phyloP scores from a whole-genome alignment of 2,329 filamentous ascomycete species.

The Stenocarpella maydis region DNA sequence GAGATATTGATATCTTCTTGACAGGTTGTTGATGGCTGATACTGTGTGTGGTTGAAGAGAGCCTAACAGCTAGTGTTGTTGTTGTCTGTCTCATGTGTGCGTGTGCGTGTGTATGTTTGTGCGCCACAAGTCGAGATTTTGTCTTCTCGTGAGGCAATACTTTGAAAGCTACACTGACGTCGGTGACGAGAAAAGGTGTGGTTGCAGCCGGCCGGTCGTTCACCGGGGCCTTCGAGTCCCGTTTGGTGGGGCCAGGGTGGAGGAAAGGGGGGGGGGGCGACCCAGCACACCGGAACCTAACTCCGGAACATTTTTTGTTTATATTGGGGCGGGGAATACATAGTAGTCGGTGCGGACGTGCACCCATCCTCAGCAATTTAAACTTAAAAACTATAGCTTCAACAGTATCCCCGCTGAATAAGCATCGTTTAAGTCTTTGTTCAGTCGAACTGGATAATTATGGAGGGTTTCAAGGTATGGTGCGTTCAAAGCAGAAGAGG shows the following conservation, averaged over 20 bases:
- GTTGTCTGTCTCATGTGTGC: no score
- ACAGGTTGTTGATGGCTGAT: neutral
- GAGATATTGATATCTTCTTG: conserved; percentile 5
- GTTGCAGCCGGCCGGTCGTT: conserved; percentile 15
- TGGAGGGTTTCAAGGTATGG: no score
- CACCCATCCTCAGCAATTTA: neutral
- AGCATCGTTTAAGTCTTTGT: neutral
- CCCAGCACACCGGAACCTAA: conserved; percentile 13
- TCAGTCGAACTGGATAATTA: no score
- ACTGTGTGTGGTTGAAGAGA: neutral
- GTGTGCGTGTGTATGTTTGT: no score
- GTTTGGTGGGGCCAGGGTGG: conserved; percentile 3
- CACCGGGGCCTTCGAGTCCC: neutral
- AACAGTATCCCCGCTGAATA: neutral
- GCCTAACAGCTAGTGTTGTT: neutral
- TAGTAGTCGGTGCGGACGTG: neutral
- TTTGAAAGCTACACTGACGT: neutral
- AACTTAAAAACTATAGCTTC: neutral
- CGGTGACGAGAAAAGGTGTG: conserved; percentile 9
- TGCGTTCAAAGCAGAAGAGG: no score
- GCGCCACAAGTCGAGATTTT: no score
- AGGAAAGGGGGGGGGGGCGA: neutral
- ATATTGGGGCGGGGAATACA: neutral
- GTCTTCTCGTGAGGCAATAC: neutral
- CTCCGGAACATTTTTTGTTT: neutral